Base-by-base conservation (phyloP, 202 grass and related monocot genomes). In the Elaeis oleifera region DNA sequence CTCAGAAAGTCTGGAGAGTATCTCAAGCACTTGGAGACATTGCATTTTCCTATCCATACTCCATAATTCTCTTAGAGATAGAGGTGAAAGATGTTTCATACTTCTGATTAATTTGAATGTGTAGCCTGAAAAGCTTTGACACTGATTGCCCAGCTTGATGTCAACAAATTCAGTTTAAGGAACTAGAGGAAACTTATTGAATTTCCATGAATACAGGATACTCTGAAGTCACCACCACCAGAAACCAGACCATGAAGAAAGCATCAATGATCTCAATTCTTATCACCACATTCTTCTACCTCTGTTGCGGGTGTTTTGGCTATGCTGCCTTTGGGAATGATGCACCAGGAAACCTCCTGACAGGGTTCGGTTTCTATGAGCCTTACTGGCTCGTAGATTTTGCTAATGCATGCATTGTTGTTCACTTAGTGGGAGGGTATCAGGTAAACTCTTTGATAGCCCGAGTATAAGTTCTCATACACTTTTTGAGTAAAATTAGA, bases 191-290 rank as follows among this genome's bases (percentile, higher is more conserved):
- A 13, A 44, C 7, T 44, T 44, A 44, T 13, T 44, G 36, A 44
- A 44, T 7, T 44, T 13, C 36, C 8, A 44, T 13, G 11, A 13
- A 14, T 44, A 44, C 36, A 94, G 89, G 84, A 88, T 54, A 94
- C 89, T 3, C 70, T 88, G 2, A 88, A 84, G 69, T 83, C 83
- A 0, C 80, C 84, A 2, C 89, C 89, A 0, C 71, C 89, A 0
- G 89, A 92, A 92, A 92, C 67, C 80, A 84, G 70, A 94, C 84
- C 6, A 88, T 94, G 89, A 94, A 88, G 89, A 88, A 76, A 68
- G 84, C 84, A 2, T 84, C 84, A 0, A 79, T 71, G 27, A 64
- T 85, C 63, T 85, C 84, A 2, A 79, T 94, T 70, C 51, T 88
- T 6, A 68, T 94, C 63, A 94, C 77, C 14, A 88, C 84, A 1